Conservation (phyloP, 768 basidiomycete genomes). For the Mycena latifolia region DNA sequence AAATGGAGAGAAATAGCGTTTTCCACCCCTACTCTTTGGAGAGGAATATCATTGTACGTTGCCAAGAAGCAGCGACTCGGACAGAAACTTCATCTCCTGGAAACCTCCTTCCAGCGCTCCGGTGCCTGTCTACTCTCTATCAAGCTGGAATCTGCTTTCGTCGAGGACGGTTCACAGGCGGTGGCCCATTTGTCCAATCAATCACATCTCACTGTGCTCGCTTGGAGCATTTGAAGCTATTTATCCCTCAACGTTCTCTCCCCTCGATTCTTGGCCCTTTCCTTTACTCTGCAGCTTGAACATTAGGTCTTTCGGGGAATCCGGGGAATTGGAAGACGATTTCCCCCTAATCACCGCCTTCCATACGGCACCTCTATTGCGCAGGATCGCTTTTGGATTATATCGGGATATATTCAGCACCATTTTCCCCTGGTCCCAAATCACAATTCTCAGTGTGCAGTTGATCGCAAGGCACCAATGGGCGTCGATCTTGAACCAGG, state of each 20-base stretch:
- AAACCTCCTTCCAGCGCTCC: background rate
- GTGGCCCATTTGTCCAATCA: background rate
- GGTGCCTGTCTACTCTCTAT: constrained; percentile 9
- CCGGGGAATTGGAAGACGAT: no score
- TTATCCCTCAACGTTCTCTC: background rate
- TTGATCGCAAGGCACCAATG: no score
- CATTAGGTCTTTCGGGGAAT: no score
- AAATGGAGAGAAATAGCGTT: constrained; percentile 11
- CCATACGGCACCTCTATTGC: no score
- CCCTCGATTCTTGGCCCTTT: background rate
- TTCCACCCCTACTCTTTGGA: constrained; percentile 8
- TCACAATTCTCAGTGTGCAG: no score
- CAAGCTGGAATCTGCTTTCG: background rate
- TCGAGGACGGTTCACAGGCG: no score
- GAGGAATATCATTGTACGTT: background rate
- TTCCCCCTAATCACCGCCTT: no score
- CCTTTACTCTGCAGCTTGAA: constrained; percentile 8
- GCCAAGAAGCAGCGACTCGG: no score
- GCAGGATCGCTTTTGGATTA: no score
- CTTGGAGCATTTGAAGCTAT: constrained; percentile 5
- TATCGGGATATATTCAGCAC: no score
- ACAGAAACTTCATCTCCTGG: background rate
- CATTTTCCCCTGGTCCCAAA: no score
- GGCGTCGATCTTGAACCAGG: no score
- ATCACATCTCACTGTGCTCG: background rate